These are phyloP conservation scores for Rhizopogon rudus DNA, from an alignment of 768 basidiomycete genomes.

Conservation along the genomic window DNA sequence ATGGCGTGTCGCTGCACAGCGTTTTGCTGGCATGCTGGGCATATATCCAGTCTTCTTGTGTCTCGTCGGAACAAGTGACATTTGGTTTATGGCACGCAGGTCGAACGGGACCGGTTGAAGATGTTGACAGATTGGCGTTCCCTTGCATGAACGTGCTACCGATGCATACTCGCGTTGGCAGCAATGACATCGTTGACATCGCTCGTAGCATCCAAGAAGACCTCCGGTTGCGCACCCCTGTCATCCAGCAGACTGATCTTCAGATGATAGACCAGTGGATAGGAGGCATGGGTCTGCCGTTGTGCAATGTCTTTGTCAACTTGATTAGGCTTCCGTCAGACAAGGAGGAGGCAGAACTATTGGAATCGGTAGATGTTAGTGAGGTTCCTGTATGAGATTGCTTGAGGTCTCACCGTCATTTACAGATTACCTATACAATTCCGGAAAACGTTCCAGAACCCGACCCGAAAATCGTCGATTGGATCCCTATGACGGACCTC, in stretches of 20 bases:
- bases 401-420: background rate
- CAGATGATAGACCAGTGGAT: conserved; percentile 33
- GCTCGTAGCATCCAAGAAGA: conserved; percentile 31
- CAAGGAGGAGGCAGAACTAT: conserved; percentile 11
- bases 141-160: conserved; percentile 45
- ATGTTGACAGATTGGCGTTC: conserved; percentile 33
- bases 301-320: conserved; percentile 43
- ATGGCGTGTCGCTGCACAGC: conserved; percentile 32
- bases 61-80: conserved; percentile 23
- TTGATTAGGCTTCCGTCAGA: conserved; percentile 31
- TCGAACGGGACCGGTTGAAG: conserved; percentile 30
- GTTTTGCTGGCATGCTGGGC: conserved; percentile 42
- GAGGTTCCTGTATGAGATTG: background rate
- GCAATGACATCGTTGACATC: conserved; percentile 17
- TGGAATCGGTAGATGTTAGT: conserved; percentile 33
- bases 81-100: conserved; percentile 47
- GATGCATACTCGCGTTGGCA: conserved; percentile 23
- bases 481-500: conserved; percentile 16
- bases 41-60: conserved; percentile 28
- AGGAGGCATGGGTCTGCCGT: conserved; percentile 19
- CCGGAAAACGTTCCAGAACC: conserved; percentile 13
- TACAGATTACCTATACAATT: conserved; percentile 32
- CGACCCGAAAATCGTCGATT: conserved; percentile 10
- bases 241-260: conserved; percentile 37
- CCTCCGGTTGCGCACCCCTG: conserved; percentile 30